Evolutionary conservation across 768 basidiomycete genomes (phyloP), one percentile per base, ranked within the genome.

Genomic region (Trametes coccinea): DNA sequence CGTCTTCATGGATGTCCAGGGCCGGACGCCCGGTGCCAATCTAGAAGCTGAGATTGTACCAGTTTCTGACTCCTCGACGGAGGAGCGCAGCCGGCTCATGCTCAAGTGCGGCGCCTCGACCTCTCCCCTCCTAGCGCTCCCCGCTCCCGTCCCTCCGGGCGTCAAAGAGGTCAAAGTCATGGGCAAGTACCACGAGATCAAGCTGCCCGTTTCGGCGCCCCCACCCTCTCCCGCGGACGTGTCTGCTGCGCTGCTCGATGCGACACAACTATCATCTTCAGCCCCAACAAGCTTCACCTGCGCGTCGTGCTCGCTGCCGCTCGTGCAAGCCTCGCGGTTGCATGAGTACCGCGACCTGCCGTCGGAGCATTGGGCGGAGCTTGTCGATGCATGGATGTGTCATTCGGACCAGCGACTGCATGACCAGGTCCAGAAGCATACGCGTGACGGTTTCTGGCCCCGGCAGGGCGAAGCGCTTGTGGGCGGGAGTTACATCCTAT

Each of bases 341-440:
- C 63, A 61, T 29, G 77, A 74, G 47, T 98, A 91, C 73, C 84
- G 87, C 41, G 95, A 97, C 70, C 78, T 98, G 11, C 96, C 96
- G 3, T 95, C 92, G 4, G 95, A 98, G 71, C 90, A 98, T 68
- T 98, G 96, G 96, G 89, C 93, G 64, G 96, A 98, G 72, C 86
- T 98, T 14, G 85, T 98, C 17, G 96, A 98, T 64, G 90, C 95
- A 6, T 98, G 96, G 96, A 94, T 98, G 90, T 98, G 96, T 69
- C 96, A 98, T 73, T 74, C 86, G 8, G 94, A 97, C 69, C 94
- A 96, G 76, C 86, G 84, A 45, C 77, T 98, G 51, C 84, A 89
- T 63, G 86, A 87, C 37, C 83, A 86, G 13, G 82, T 93, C 3
- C 75, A 83, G 53, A 79, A 83, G 62, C 82, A 82, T 64, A 78